Conservation (phyloP, 805 yeast genomes). For the Candida sanyiensis region DNA sequence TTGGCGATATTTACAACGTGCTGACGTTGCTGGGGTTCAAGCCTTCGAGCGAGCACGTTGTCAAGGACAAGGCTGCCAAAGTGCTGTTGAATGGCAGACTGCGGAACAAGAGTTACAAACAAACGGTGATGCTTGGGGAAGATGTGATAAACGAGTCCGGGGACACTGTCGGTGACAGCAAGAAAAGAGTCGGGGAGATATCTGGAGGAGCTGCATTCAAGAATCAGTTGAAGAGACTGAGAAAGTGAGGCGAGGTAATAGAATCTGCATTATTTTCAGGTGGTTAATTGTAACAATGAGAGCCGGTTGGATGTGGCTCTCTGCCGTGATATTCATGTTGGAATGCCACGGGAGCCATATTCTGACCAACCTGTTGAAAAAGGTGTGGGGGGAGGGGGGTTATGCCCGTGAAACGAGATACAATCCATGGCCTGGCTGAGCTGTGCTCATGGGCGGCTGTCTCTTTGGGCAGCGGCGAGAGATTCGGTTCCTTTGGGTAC, state of each 20-base stretch:
- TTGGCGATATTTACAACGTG: constrained; percentile 62
- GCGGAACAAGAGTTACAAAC: constrained; percentile 71
- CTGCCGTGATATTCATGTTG: no score
- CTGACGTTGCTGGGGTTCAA: constrained; percentile 68
- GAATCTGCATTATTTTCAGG: no score
- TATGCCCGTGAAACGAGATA: no score
- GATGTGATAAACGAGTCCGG: constrained; percentile 29
- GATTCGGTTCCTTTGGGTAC: no score
- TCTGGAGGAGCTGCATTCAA: constrained; percentile 22
- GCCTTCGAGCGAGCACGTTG: constrained; percentile 47
- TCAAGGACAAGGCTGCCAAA: constrained; percentile 48
- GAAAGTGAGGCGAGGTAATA: constrained; percentile 4
- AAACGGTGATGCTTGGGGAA: constrained; percentile 55
- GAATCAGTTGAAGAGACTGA: constrained; percentile 22
- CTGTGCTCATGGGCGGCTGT: no score
- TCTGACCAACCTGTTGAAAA: no score
- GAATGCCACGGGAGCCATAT: no score
- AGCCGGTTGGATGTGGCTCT: no score
- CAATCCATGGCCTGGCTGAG: no score
- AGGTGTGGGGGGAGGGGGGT: no score
- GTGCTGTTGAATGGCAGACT: constrained; percentile 71
- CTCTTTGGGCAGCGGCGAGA: no score
- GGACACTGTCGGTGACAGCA: constrained; percentile 11
- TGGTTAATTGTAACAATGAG: no score
- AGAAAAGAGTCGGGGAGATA: constrained; percentile 19